Percentiles rank a stretch among this genome's conserved stretches.
Evolutionary conservation across 1,284 basidiomycete genomes (phyloP).

Genomic region (Papiliotrema nemorosa): DNA sequence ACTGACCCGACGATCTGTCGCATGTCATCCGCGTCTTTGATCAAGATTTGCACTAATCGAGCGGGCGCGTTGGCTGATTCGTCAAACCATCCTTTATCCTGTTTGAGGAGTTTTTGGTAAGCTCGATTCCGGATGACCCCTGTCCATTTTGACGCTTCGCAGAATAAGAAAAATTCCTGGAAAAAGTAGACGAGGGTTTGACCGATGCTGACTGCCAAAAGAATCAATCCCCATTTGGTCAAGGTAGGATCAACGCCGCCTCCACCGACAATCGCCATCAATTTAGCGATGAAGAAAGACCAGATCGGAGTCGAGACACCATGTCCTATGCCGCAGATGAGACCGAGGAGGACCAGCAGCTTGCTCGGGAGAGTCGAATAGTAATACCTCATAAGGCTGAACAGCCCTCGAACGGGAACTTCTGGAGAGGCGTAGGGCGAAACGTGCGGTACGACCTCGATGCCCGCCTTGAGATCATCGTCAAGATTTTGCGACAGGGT

Average conservation of each 20-base stretch:
- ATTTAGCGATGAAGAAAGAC: constrained; percentile 78
- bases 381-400: constrained; percentile 58
- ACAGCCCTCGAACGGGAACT: constrained; percentile 36
- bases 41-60: constrained; percentile 69
- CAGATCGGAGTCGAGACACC: constrained; percentile 87
- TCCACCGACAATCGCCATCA: constrained; percentile 73
- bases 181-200: constrained; percentile 71
- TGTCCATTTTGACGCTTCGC: constrained; percentile 71
- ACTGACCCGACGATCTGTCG: constrained; percentile 71
- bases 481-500: constrained; percentile 17
- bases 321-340: constrained; percentile 62
- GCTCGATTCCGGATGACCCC: constrained; percentile 61
- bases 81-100: constrained; percentile 93
- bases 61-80: constrained; percentile 60
- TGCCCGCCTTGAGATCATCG: constrained; percentile 19
- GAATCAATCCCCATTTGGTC: constrained; percentile 51
- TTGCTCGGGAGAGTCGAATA: constrained; percentile 76
- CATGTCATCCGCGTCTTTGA: constrained; percentile 92
- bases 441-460: constrained; percentile 8
- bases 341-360: constrained; percentile 62
- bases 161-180: constrained; percentile 76
- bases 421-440: neutral
- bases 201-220: constrained; percentile 66
- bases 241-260: constrained; percentile 64
- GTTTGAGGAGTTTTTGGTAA: constrained; percentile 63